These are phyloP conservation scores for Phytophthora fragariae DNA, from an alignment of 352 stramenopile genomes.

Conservation along the genomic window DNA sequence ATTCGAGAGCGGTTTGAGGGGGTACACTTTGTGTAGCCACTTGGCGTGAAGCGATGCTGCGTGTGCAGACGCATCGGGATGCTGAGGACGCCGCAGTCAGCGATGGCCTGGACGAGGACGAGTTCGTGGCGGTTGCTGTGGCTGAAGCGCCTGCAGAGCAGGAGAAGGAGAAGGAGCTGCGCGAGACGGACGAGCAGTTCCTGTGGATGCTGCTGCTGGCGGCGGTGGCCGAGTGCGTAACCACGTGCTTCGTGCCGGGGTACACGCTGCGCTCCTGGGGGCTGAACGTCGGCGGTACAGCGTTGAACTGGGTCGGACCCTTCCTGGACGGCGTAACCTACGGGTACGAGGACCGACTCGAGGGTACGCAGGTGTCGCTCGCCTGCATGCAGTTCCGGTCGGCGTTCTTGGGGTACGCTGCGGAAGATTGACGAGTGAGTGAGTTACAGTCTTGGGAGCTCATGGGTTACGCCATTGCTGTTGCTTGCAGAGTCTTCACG, in stretches of 20 bases:
- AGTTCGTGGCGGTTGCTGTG: conserved; percentile 5
- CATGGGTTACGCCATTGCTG: background rate
- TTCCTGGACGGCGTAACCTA: conserved; percentile 82
- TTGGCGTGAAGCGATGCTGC: conserved; percentile 28
- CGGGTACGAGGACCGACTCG: conserved; percentile 57
- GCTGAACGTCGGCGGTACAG: conserved; percentile 72
- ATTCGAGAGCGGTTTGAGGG: background rate
- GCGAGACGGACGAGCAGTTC: conserved; percentile 58
- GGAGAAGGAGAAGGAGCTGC: conserved; percentile 28
- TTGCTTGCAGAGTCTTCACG: conserved; percentile 73
- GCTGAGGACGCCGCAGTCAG: conserved; percentile 12
- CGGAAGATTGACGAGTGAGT: background rate
- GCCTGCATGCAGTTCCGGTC: conserved; percentile 76
- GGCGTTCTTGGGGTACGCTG: conserved; percentile 72
- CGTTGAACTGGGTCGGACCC: conserved; percentile 76
- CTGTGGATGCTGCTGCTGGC: conserved; percentile 79
- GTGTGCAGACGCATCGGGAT: conserved; percentile 28
- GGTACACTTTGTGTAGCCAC: conserved; percentile 18
- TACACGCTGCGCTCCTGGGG: conserved; percentile 49
- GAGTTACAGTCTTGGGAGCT: background rate
- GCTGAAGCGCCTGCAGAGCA: conserved; percentile 18
- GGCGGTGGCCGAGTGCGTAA: conserved; percentile 77
- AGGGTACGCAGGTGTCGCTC: conserved; percentile 36
- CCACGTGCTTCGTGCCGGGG: conserved; percentile 77
- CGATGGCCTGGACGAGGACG: background rate